phyloP scores from a whole-genome alignment of 2,329 filamentous ascomycete species.

The Alternaria ventricosa region DNA sequence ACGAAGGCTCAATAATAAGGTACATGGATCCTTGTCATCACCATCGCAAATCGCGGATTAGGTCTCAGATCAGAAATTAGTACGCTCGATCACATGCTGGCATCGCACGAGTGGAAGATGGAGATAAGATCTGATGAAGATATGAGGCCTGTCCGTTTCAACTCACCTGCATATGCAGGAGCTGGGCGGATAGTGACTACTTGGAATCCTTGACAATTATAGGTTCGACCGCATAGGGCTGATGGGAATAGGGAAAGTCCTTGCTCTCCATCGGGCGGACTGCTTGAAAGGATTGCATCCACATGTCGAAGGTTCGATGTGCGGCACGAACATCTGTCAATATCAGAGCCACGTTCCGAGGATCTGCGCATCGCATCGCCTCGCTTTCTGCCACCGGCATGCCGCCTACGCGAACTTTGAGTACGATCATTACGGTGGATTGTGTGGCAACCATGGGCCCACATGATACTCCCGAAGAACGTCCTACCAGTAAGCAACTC shows the following conservation, averaged over 20 bases:
- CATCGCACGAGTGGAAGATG: slow-evolving; percentile 2
- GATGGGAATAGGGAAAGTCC: slow-evolving; percentile 22
- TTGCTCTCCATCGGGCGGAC: slow-evolving; percentile 13
- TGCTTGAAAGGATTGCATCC: slow-evolving; percentile 10
- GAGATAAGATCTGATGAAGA: slow-evolving; percentile 6
- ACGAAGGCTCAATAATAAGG: slow-evolving; percentile 13
- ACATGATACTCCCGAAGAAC: slow-evolving; percentile 3
- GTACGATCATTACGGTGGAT: background rate
- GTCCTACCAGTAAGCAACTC: slow-evolving; percentile 9
- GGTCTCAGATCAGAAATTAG: slow-evolving; percentile 5
- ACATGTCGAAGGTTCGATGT: slow-evolving; percentile 7
- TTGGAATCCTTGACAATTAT: slow-evolving; percentile 16
- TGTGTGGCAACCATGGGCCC: slow-evolving; percentile 5
- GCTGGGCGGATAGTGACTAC: slow-evolving; percentile 11
- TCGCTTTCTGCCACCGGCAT: background rate
- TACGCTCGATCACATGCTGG: slow-evolving; percentile 11
- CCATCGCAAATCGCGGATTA: background rate
- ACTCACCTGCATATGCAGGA: slow-evolving; percentile 17
- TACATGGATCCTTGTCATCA: slow-evolving; percentile 19
- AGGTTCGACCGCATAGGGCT: slow-evolving; percentile 29
- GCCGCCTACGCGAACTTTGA: background rate
- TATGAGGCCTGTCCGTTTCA: slow-evolving; percentile 6
- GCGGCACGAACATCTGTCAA: background rate
- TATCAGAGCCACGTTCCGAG: background rate
- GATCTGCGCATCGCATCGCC: background rate